Evolutionary conservation across 2,329 filamentous ascomycete species (phyloP).

Genomic region (Claviceps citrina): DNA sequence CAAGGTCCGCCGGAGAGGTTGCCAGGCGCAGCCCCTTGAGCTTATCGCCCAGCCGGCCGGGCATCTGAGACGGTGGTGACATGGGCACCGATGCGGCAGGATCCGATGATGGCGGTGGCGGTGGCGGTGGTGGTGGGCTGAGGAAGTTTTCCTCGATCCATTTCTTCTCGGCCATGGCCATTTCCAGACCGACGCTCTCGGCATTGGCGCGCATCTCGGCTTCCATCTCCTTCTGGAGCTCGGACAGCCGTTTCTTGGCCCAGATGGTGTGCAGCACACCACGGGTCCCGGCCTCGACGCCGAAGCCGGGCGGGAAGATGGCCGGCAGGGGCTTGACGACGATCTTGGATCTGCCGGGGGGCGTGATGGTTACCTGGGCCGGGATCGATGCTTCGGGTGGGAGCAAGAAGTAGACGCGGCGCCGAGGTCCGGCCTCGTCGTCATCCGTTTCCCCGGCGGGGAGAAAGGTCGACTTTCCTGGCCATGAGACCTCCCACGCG

Average conservation of each 20-base stretch:
- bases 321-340: constrained; percentile 68
- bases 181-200: constrained; percentile 71
- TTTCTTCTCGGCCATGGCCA: constrained; percentile 67
- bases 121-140: constrained; percentile 1
- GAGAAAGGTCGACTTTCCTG: constrained; percentile 60
- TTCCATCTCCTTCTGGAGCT: constrained; percentile 62
- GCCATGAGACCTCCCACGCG: constrained; percentile 70
- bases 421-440: constrained; percentile 24
- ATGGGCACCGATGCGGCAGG: constrained; percentile 12
- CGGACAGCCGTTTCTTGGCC: constrained; percentile 67
- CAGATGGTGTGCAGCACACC: constrained; percentile 82
- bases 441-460: constrained; percentile 34
- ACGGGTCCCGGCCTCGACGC: constrained; percentile 54
- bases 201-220: constrained; percentile 56
- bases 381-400: constrained; percentile 59
- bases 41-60: constrained; percentile 60
- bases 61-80: constrained; percentile 40
- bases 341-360: constrained; percentile 26
- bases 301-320: constrained; percentile 67
- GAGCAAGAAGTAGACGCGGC: constrained; percentile 67
- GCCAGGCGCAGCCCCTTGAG: constrained; percentile 63
- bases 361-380: constrained; percentile 50
- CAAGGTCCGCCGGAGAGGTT: constrained; percentile 53
- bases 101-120: constrained; percentile 13
- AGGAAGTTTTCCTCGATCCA: constrained; percentile 73